Evolutionary conservation across 2,329 filamentous ascomycete species (phyloP), one percentile per base, ranked within the genome.

Genomic region (Akanthomyces lecanii): DNA sequence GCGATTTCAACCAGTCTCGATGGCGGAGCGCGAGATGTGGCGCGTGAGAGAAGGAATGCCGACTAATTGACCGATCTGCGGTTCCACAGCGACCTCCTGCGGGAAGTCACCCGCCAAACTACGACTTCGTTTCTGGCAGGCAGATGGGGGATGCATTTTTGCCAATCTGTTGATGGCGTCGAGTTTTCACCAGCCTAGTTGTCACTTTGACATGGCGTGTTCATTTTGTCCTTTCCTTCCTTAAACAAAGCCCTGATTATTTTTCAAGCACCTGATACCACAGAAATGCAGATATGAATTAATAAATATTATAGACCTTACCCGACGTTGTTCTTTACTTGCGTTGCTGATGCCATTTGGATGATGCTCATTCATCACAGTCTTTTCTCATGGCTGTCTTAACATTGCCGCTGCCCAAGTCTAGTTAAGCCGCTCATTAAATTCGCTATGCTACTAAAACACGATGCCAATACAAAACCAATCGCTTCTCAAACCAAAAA

Each of bases 21-120:
- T 60, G 73, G 72, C 1, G 74, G 76, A 1, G 76, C 76, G n/a
- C 79, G 74, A 64, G 78, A 82, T 66, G 73, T 77, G 6, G 75
- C 79, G 3, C 77, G 79, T 40, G 81, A 82, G 69, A 77, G 84
- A 65, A 85, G 76, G 67, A 62, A 70, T 30, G 71, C 69, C n/a
- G 44, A 56, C 42, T 54, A 30, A 62, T 6, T 5, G 14, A 25
- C 23, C 42, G 11, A 38, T 23, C 21, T 11, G 44, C 10, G 21
- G 3, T 42, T 42, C 14, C 30, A 36, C 21, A 14, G 8, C 18
- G 18, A 7, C 28, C 3, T 36, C 18, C 47, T 14, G 42, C 28
- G 7, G 42, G 16, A 25, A 12, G 16, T 5, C 6, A 16, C 33
- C 23, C 16, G 48, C 11, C 25, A 36, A 53, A 23, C 36, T 1